These are phyloP conservation scores for Suhomyces bribrorum DNA, from an alignment of 1,139 yeast genomes.

Conservation along the genomic window DNA sequence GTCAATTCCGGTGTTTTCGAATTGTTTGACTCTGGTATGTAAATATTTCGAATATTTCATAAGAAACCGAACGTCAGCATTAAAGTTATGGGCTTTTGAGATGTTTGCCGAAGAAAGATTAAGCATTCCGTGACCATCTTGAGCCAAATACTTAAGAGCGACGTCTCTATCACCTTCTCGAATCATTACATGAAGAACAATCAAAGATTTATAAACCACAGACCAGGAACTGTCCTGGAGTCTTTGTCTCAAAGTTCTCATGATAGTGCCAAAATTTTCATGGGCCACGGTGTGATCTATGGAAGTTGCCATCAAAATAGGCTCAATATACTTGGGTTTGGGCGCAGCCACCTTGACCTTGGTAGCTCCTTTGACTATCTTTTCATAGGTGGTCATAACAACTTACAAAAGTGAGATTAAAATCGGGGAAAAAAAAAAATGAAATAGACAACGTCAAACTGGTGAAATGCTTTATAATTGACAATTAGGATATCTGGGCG, in stretches of 20 bases:
- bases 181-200: conserved; percentile 87
- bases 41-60: conserved; percentile 74
- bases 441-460: too few relatives aligned
- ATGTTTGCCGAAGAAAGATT: conserved; percentile 42
- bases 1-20: conserved; percentile 63
- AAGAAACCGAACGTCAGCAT: conserved; percentile 61
- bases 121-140: conserved; percentile 57
- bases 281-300: conserved; percentile 40
- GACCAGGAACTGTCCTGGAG: conserved; percentile 87
- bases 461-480: too few relatives aligned
- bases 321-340: conserved; percentile 91
- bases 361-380: conserved; percentile 52
- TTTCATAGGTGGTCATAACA: conserved; percentile 53
- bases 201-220: conserved; percentile 78
- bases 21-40: conserved; percentile 68
- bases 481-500: too few relatives aligned
- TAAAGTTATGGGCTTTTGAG: conserved; percentile 34
- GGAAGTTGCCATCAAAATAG: conserved; percentile 77
- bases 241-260: conserved; percentile 61
- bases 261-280: conserved; percentile 67
- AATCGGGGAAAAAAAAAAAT: too few relatives aligned
- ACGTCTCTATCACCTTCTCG: conserved; percentile 84
- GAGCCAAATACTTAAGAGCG: conserved; percentile 63
- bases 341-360: conserved; percentile 88
- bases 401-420: too few relatives aligned